Evolutionary conservation across 2,329 filamentous ascomycete species (phyloP).

Genomic region (Aureobasidium lini): DNA sequence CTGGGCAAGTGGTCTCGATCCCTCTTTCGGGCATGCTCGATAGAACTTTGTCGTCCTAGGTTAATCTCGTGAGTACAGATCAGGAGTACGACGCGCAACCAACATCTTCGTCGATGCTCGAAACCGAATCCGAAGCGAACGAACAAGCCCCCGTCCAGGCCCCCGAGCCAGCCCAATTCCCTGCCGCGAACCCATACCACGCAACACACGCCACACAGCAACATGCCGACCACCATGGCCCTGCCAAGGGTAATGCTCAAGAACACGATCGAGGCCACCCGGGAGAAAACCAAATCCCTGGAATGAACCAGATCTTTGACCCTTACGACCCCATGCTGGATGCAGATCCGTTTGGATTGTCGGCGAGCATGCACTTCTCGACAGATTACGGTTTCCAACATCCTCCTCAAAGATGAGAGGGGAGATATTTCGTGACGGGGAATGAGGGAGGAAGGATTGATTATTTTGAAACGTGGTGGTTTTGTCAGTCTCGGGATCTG

Average conservation of each 20-base stretch:
- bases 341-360: slow-evolving; percentile 87
- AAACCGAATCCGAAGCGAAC: slow-evolving; percentile 58
- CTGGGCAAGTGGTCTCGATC: slow-evolving; percentile 70
- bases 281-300: slow-evolving; percentile 11
- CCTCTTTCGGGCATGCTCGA: slow-evolving; percentile 36
- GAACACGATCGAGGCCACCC: slow-evolving; percentile 19
- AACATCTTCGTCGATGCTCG: slow-evolving; percentile 61
- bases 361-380: slow-evolving; percentile 91
- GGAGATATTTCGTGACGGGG: not conserved
- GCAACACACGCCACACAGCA: not conserved
- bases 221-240: slow-evolving; percentile 4
- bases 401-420: slow-evolving; percentile 14
- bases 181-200: not conserved
- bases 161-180: slow-evolving; percentile 16
- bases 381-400: slow-evolving; percentile 65
- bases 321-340: slow-evolving; percentile 82
- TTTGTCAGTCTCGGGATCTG: not conserved
- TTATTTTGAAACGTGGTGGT: not conserved
- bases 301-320: slow-evolving; percentile 50
- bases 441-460: not conserved
- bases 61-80: slow-evolving; percentile 67
- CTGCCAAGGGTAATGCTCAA: slow-evolving; percentile 3
- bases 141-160: slow-evolving; percentile 53
- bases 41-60: slow-evolving; percentile 60
- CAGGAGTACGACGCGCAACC: slow-evolving; percentile 82